Conservation (phyloP, 129 eudicot genomes). For the Sambucus nigra region DNA sequence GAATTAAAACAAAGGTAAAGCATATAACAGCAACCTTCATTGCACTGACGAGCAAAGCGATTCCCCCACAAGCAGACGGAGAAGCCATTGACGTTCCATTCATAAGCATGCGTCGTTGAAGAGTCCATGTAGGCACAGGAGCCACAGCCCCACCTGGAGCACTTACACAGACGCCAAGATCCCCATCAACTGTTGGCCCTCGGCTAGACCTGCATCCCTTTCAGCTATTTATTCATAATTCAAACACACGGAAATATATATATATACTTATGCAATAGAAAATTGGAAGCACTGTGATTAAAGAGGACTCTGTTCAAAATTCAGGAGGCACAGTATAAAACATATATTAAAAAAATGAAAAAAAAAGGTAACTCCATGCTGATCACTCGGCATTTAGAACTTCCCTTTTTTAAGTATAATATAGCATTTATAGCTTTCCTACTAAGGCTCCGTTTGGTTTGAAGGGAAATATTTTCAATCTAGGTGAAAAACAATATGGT, state of each 20-base stretch:
- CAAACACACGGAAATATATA: slow-evolving; percentile 3
- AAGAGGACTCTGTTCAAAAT: not conserved
- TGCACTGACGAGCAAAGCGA: slow-evolving; percentile 87
- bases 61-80: slow-evolving; percentile 96
- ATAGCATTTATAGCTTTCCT: not conserved
- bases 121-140: slow-evolving; percentile 99
- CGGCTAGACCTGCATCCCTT: slow-evolving; percentile 88
- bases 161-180: slow-evolving; percentile 89
- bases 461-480: too few relatives aligned
- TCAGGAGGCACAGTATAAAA: too few relatives aligned
- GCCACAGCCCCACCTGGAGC: slow-evolving; percentile 99
- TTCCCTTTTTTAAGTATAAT: too few relatives aligned
- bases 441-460: too few relatives aligned
- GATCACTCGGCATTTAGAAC: too few relatives aligned
- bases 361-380: too few relatives aligned
- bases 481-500: too few relatives aligned
- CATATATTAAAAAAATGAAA: too few relatives aligned
- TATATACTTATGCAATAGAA: not conserved
- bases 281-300: not conserved
- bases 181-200: slow-evolving; percentile 98
- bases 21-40: slow-evolving; percentile 58
- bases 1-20: not conserved
- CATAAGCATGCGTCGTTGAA: slow-evolving; percentile 93
- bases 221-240: slow-evolving; percentile 13
- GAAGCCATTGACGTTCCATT: slow-evolving; percentile 99